A percentile compares a stretch with the other conserved stretches of the same genome.
These are phyloP conservation scores for Ogataea degrootiae DNA, from an alignment of 805 yeast genomes.

Conservation along the genomic window DNA sequence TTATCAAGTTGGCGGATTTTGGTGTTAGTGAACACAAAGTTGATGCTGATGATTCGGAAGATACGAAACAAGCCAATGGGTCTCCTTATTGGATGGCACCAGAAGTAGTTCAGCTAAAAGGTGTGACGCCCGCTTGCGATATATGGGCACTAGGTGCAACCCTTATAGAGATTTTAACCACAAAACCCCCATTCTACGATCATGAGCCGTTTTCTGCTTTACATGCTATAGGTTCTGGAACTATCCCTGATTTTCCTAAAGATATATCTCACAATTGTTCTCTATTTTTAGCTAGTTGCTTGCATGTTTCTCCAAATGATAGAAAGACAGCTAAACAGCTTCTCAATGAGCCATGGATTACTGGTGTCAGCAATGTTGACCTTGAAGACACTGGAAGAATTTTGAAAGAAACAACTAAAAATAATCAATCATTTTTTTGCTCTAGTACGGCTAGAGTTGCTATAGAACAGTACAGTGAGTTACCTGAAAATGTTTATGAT, in stretches of 20 bases:
- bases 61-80: conserved; percentile 51
- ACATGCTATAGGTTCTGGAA: conserved; percentile 78
- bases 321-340: conserved; percentile 55
- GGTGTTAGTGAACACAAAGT: conserved; percentile 61
- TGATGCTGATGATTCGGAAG: neutral
- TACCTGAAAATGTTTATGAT: conserved; percentile 14
- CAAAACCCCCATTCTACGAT: conserved; percentile 82
- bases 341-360: conserved; percentile 59
- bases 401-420: conserved; percentile 1
- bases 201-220: conserved; percentile 72
- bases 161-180: conserved; percentile 77
- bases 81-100: conserved; percentile 99
- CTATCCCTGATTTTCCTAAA: conserved; percentile 63
- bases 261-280: conserved; percentile 15
- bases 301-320: conserved; percentile 68
- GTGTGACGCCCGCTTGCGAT: conserved; percentile 85
- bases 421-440: neutral
- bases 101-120: conserved; percentile 79
- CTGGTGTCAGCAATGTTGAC: neutral
- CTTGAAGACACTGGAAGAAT: neutral
- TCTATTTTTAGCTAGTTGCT: conserved; percentile 56
- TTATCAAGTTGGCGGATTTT: conserved; percentile 70
- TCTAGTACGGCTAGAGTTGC: neutral
- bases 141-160: conserved; percentile 97
- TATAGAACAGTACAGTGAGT: conserved; percentile 14